Evolutionary conservation across 129 eudicot genomes (phyloP), one percentile per base, ranked within the genome.

Genomic region (Arctium minus): DNA sequence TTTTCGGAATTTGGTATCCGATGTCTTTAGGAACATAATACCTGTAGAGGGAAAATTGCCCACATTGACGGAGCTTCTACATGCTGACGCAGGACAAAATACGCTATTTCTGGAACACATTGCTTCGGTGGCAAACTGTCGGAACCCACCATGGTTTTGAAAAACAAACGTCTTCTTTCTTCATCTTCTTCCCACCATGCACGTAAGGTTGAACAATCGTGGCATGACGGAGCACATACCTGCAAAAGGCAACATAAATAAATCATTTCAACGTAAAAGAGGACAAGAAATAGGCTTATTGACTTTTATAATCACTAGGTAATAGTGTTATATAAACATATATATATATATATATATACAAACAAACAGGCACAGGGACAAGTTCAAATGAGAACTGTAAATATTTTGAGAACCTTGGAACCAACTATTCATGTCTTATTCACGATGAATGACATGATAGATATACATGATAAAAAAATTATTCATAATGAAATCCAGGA

Each of bases 101-200:
- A 70, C 33, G 88, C 97, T 74, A 96, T 86, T 86, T 92, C 96
- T 12, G 99, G 98, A 79, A 90, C 86, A 79, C 99, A 96, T 46
- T 83, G 77, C 70, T 81, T 86, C 13, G 98, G 98, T 35, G 99
- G 98, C 81, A 88, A 80, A 74, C 79, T 82, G 76, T 92, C 90
- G 27, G 96, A 90, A 10, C 97, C 98, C 83, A 92, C 84, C 81
- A 96, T 81, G 3, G 92, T 78, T 85, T 96, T 84, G 85, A 92
- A 96, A 82, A 86, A 96, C 18, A 88, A 78, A n/a, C 89, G 83
- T 80, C 99, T 88, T 83, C 99, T 89, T 68, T 96, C 97, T 79
- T 96, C 99, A 81, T 96, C 98, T 90, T 96, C 99, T 83, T 96
- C 99, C 99, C 99, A 96, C 99, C 99, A 96, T 78, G 99, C 99